phyloP scores from a whole-genome alignment of 805 yeast genomes.

The Schwanniomyces polymorphus region DNA sequence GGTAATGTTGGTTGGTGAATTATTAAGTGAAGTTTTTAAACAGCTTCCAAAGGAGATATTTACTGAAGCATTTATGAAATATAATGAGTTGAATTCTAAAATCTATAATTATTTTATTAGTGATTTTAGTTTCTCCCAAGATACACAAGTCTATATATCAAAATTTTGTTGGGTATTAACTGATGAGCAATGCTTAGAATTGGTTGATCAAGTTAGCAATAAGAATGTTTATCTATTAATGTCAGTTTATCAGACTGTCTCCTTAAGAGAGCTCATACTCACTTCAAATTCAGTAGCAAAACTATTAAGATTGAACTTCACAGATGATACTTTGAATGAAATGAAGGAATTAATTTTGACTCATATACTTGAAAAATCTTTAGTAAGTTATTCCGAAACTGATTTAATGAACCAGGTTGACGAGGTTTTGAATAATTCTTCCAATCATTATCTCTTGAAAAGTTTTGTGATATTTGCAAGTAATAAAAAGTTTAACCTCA shows the following conservation, averaged over 20 bases:
- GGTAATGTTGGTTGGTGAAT: constrained; percentile 21
- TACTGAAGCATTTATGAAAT: neutral
- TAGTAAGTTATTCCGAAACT: constrained; percentile 6
- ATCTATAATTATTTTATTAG: constrained; percentile 8
- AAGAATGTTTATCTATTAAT: constrained; percentile 1
- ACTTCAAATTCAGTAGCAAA: neutral
- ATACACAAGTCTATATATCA: constrained; percentile 15
- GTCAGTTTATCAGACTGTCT: neutral
- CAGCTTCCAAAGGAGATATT: constrained; percentile 19
- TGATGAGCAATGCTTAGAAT: constrained; percentile 16
- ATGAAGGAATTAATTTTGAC: constrained; percentile 5
- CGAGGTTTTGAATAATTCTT: constrained; percentile 3
- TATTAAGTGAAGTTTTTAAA: constrained; percentile 35
- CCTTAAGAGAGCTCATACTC: neutral
- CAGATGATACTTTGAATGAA: neutral
- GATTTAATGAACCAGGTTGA: constrained; percentile 7
- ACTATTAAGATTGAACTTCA: neutral
- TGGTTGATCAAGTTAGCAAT: constrained; percentile 3
- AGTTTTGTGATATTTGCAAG: constrained; percentile 11
- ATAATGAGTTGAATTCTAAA: constrained; percentile 9
- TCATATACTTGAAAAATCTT: constrained; percentile 7
- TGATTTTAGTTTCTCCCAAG: constrained; percentile 1
- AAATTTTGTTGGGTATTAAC: constrained; percentile 26
- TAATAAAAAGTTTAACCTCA: constrained; percentile 2
- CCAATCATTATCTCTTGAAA: constrained; percentile 11